These are phyloP conservation scores for Starmera dryadoides DNA, from an alignment of 805 yeast genomes.

Conservation along the genomic window DNA sequence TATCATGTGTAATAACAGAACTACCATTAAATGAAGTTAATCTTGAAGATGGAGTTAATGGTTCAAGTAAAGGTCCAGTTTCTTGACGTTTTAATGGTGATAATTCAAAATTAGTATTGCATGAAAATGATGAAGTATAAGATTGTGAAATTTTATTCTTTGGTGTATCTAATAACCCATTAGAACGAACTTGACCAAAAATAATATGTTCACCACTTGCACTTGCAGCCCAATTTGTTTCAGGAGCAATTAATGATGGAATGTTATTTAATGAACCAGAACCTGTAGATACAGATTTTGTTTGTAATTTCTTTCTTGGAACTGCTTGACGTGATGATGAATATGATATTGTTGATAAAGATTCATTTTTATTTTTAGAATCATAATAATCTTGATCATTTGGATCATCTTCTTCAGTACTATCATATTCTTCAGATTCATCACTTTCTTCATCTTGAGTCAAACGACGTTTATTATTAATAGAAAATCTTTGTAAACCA, in stretches of 20 bases:
- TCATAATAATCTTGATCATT: slow-evolving; percentile 6
- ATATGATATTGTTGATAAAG: no score
- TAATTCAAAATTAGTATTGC: slow-evolving; percentile 55
- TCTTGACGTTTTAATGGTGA: slow-evolving; percentile 52
- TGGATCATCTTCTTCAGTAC: slow-evolving; percentile 13
- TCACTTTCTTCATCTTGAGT: slow-evolving; percentile 1
- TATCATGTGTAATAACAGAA: no score
- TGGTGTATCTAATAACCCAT: slow-evolving; percentile 5
- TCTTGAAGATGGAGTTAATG: slow-evolving; percentile 47
- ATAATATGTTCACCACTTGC: slow-evolving; percentile 31
- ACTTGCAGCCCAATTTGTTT: slow-evolving; percentile 33
- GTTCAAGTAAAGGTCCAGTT: slow-evolving; percentile 61
- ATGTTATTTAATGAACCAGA: slow-evolving; percentile 17
- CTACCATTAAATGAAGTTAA: slow-evolving; percentile 8
- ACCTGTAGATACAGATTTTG: slow-evolving; percentile 8
- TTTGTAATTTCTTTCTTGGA: slow-evolving; percentile 16
- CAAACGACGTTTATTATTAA: slow-evolving; percentile 3
- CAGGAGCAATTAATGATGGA: slow-evolving; percentile 32
- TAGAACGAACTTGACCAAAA: slow-evolving; percentile 19
- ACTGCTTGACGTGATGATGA: slow-evolving; percentile 1
- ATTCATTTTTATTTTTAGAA: slow-evolving; percentile 8
- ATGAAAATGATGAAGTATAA: slow-evolving; percentile 60
- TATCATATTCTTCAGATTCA: slow-evolving; percentile 1
- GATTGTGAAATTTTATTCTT: slow-evolving; percentile 23
- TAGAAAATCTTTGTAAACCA: slow-evolving; percentile 17